phyloP scores from a whole-genome alignment of 2,329 filamentous ascomycete species.

The Simplicillium sp. region DNA sequence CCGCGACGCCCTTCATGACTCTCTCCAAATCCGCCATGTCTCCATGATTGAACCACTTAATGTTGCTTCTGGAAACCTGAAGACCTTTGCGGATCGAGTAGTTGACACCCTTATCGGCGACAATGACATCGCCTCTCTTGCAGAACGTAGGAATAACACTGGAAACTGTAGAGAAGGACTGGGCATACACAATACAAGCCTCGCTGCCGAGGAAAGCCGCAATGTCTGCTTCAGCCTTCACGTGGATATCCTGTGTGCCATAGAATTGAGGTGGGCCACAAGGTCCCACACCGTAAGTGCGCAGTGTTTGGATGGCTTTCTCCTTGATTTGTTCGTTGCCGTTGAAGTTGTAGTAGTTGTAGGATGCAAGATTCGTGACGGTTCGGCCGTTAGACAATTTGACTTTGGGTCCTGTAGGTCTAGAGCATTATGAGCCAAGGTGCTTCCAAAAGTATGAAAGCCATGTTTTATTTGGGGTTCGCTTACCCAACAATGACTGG shows the following conservation, averaged over 20 bases:
- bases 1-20: slow-evolving; percentile 73
- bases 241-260: slow-evolving; percentile 95
- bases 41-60: slow-evolving; percentile 92
- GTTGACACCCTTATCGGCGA: slow-evolving; percentile 88
- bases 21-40: slow-evolving; percentile 89
- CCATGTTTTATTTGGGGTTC: background rate
- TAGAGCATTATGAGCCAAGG: slow-evolving; percentile 23
- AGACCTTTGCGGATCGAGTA: slow-evolving; percentile 91
- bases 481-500: slow-evolving; percentile 79
- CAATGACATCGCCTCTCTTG: slow-evolving; percentile 94
- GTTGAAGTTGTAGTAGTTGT: slow-evolving; percentile 97
- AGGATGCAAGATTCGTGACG: slow-evolving; percentile 86
- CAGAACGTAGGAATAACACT: slow-evolving; percentile 95
- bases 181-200: slow-evolving; percentile 88
- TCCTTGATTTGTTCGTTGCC: slow-evolving; percentile 88
- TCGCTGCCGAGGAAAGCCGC: slow-evolving; percentile 81
- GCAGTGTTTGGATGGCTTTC: slow-evolving; percentile 86
- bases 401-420: slow-evolving; percentile 80
- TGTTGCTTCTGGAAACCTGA: slow-evolving; percentile 82
- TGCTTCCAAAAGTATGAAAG: background rate
- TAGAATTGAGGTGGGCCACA: slow-evolving; percentile 98
- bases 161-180: slow-evolving; percentile 94
- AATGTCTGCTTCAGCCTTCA: slow-evolving; percentile 92
- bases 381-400: slow-evolving; percentile 84
- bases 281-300: slow-evolving; percentile 91